Base-by-base conservation (phyloP, 2,329 filamentous ascomycete genomes). In the Endothia cerciana region DNA sequence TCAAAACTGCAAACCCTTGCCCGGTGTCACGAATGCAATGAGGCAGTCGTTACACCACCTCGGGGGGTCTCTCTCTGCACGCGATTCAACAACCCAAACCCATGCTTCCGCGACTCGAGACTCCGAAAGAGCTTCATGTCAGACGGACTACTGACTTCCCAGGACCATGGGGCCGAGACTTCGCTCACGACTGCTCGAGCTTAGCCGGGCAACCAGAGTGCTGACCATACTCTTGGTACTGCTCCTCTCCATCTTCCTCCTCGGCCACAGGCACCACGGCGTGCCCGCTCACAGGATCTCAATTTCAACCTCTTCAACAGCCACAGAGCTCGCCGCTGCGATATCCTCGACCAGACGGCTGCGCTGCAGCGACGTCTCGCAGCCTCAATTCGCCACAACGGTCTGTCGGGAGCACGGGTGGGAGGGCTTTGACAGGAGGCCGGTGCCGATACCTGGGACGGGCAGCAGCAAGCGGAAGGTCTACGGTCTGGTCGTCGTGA, bases 401-500 rank as follows among this genome's bases (percentile, higher is more conserved):
- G 59, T 75, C 62, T 83, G 81, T 71, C 71, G 72, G 30, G 72
- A 72, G 8, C 76, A 81, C 65, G 77, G 79, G 36, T 80, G 79
- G 77, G 68, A 73, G 43, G 75, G 76, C 2, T 81, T 76, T 69
- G 60, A 65, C 4, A 66, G 69, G 25, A 47, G 58, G 8, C 57
- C 65, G 17, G 60, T 62, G 30, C 60, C 60, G 7, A 51, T 17
- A 15, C 60, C 60, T 13, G 60, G 60, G 4, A 40, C 13, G 11
- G 60, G 45, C 33, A 43, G 67, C 22, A 64, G 66, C 22, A 70
- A 72, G 57, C 80, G 85, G 60, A 86, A 85, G 72, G 77, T 88
- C 40, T 88, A 87, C 73, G 88, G 90, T 72, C 78, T 90, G 1
- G 80, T 88, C 71, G 83, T 89, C 79, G 76, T 89, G 70, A 88